Conservation (phyloP, 176 grass and related monocot species). For the Chrysopogon serrulatus region DNA sequence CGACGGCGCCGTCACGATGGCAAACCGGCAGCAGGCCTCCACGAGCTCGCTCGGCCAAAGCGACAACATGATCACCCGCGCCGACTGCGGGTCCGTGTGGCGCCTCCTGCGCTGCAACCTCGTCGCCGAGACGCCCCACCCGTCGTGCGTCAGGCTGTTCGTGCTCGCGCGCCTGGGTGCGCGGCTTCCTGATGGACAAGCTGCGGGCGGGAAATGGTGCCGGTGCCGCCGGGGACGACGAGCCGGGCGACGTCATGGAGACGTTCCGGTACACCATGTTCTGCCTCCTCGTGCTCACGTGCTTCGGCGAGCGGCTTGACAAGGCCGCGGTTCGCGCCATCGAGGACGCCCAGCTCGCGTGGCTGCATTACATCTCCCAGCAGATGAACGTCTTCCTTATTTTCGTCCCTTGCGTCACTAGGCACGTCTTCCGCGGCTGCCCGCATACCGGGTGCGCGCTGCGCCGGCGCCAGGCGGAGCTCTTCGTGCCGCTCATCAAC, state of each 20-base stretch:
- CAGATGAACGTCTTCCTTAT: slow-evolving; percentile 31
- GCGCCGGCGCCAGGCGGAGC: not conserved
- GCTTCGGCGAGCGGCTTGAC: slow-evolving; percentile 61
- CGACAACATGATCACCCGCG: too few relatives aligned
- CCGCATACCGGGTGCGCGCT: not conserved
- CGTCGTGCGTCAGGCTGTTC: slow-evolving; percentile 34
- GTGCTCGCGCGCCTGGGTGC: slow-evolving; percentile 27
- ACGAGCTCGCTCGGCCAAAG: too few relatives aligned
- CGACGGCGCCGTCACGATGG: too few relatives aligned
- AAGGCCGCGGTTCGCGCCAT: slow-evolving; percentile 41
- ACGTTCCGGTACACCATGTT: slow-evolving; percentile 58
- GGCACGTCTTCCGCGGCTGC: slow-evolving; percentile 26
- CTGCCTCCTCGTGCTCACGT: slow-evolving; percentile 54
- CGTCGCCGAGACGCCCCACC: slow-evolving; percentile 32
- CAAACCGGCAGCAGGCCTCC: too few relatives aligned
- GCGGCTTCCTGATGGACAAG: slow-evolving; percentile 12
- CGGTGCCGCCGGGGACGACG: too few relatives aligned
- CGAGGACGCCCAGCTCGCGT: not conserved
- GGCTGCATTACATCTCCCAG: slow-evolving; percentile 9
- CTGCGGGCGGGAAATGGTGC: not conserved
- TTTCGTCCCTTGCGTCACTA: slow-evolving; percentile 24
- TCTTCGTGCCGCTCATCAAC: too few relatives aligned
- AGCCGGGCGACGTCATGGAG: not conserved
- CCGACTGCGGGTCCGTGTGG: slow-evolving; percentile 41
- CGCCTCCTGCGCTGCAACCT: slow-evolving; percentile 51